Evolutionary conservation across 2,329 filamentous ascomycete species (phyloP).

Genomic region (Cytospora piceae): DNA sequence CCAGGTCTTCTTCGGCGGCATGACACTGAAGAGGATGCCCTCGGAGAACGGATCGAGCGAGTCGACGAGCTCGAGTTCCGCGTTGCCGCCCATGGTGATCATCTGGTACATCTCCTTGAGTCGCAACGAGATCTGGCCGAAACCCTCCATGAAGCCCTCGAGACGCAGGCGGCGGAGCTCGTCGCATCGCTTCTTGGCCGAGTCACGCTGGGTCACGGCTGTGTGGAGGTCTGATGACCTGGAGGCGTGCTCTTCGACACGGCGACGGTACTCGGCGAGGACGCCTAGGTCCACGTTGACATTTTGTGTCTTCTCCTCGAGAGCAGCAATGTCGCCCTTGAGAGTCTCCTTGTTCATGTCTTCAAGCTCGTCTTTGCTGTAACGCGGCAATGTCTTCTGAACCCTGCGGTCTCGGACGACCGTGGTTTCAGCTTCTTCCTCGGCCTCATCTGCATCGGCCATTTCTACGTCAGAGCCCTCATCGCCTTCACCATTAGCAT

Average conservation of each 20-base stretch:
- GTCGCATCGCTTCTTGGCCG: conserved; percentile 89
- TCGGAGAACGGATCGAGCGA: conserved; percentile 95
- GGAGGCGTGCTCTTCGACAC: conserved; percentile 45
- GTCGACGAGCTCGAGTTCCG: conserved; percentile 95
- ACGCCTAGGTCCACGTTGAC: conserved; percentile 88
- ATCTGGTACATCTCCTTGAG: conserved; percentile 99
- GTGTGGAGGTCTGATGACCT: conserved; percentile 77
- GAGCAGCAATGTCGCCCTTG: conserved; percentile 63
- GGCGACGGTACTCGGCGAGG: conserved; percentile 46
- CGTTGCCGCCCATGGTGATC: conserved; percentile 99
- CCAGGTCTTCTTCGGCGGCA: conserved; percentile 99
- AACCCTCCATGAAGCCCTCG: conserved; percentile 98
- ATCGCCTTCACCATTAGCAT: conserved; percentile 31
- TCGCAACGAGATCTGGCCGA: conserved; percentile 88
- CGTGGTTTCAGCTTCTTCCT: conserved; percentile 35
- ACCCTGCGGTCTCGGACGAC: conserved; percentile 39
- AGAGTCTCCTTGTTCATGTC: conserved; percentile 67
- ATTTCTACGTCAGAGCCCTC: conserved; percentile 37
- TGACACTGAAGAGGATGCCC: conserved; percentile 95
- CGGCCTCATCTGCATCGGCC: conserved; percentile 34
- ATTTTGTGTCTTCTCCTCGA: conserved; percentile 77
- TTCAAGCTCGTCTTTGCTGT: conserved; percentile 71
- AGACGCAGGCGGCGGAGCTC: conserved; percentile 87
- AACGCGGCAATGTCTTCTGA: conserved; percentile 70
- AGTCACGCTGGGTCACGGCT: conserved; percentile 78